These are phyloP conservation scores for Amoeboaphelidium occidentale DNA, from an alignment of 371 early-diverging fungal genomes.

Conservation along the genomic window DNA sequence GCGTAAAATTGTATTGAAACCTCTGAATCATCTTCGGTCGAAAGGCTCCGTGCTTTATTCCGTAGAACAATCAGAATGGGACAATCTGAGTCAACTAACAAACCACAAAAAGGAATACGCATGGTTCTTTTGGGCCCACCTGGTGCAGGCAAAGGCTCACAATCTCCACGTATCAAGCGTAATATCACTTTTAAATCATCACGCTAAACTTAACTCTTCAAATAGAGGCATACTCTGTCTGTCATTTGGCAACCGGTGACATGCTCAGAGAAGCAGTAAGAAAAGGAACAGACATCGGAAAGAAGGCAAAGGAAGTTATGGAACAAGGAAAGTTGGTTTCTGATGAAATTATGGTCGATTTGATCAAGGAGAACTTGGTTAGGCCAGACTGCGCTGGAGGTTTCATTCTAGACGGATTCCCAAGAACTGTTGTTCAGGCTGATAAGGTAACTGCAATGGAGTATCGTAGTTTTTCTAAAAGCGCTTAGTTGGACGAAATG, in stretches of 20 bases:
- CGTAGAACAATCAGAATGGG: too few species aligned
- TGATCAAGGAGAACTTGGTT: conserved; percentile 76
- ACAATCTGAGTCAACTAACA: too few species aligned
- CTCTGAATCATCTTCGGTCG: too few species aligned
- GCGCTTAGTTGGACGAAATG: conserved; percentile 90
- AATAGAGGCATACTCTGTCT: conserved; percentile 58
- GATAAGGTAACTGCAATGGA: conserved; percentile 43
- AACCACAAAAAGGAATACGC: not conserved
- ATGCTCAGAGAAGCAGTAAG: conserved; percentile 93
- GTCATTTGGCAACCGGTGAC: conserved; percentile 97
- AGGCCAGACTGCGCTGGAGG: conserved; percentile 61
- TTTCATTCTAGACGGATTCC: conserved; percentile 99
- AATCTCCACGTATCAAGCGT: conserved; percentile 69
- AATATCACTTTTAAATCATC: not conserved
- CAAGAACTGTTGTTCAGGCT: conserved; percentile 94
- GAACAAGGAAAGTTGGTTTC: conserved; percentile 89
- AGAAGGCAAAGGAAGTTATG: conserved; percentile 90
- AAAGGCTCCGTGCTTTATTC: too few species aligned
- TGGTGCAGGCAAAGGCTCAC: conserved; percentile 84
- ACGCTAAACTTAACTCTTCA: conserved; percentile 1
- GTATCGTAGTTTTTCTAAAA: not conserved
- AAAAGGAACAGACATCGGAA: conserved; percentile 37
- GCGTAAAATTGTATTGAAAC: too few species aligned
- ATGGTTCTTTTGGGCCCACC: conserved; percentile 95
- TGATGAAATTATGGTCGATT: conserved; percentile 91